phyloP scores from a whole-genome alignment of 179 eudicot genomes.

The Heliamphora pulchella region DNA sequence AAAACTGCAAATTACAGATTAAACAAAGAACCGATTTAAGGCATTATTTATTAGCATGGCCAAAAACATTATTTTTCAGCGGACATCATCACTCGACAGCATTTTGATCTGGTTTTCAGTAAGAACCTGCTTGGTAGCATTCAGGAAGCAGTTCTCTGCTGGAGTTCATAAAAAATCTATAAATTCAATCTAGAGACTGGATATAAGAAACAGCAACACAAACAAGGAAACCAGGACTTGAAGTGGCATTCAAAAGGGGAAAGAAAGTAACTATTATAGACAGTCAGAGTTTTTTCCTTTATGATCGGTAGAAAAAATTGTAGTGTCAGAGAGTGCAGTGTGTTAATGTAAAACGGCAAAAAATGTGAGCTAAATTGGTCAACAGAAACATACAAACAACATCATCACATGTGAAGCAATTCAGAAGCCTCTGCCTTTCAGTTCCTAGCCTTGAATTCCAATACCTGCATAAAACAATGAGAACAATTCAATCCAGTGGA shows the following conservation, averaged over 20 bases:
- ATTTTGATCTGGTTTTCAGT: background rate
- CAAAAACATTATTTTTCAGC: background rate
- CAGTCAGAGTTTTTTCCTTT: background rate
- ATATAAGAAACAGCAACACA: background rate
- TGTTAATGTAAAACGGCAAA: background rate
- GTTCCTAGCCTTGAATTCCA: constrained; percentile 90
- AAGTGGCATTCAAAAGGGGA: background rate
- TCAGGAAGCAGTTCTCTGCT: background rate
- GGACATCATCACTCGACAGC: background rate
- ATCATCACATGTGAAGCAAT: constrained; percentile 57
- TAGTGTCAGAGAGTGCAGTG: background rate
- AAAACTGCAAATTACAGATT: background rate
- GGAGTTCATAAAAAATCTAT: background rate
- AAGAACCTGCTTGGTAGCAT: background rate
- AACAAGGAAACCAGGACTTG: background rate
- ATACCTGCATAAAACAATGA: constrained; percentile 45
- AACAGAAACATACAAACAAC: constrained; percentile 61
- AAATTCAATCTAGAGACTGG: background rate
- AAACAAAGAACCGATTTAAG: background rate
- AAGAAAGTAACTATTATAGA: background rate
- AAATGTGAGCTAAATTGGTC: background rate
- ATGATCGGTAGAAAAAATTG: background rate
- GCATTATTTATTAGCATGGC: background rate
- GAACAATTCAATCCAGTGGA: background rate
- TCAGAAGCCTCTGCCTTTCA: constrained; percentile 82